A percentile compares a stretch with the other conserved stretches of the same genome.
Conservation (phyloP, 2,329 filamentous ascomycete genomes). For the Cytospora piceicola region DNA sequence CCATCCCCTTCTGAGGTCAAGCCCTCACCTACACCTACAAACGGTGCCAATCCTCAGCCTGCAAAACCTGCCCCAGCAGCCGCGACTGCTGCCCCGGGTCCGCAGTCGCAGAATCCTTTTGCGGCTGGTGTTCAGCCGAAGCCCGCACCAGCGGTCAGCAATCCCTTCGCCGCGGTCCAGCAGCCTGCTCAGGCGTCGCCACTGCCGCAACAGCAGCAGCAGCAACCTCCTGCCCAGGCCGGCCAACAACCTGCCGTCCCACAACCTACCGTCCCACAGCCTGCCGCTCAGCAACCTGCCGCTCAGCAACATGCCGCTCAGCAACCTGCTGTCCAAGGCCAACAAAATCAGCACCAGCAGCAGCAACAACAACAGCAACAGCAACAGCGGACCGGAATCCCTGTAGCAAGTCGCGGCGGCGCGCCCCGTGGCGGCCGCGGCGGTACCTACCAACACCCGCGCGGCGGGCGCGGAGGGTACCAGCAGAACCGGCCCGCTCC, state of each 20-base stretch:
- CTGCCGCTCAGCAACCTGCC: conserved; percentile 14
- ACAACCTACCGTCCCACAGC: not conserved
- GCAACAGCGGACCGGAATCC: conserved; percentile 34
- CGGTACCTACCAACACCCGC: conserved; percentile 36
- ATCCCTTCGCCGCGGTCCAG: conserved; percentile 28
- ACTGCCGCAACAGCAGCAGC: conserved; percentile 29
- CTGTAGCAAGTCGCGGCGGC: conserved; percentile 35
- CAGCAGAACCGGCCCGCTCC: conserved; percentile 46
- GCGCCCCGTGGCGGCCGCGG: conserved; percentile 35
- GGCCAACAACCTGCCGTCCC: conserved; percentile 7
- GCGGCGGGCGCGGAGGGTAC: conserved; percentile 38
- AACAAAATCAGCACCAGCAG: conserved; percentile 28
- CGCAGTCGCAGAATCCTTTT: conserved; percentile 29
- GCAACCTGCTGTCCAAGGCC: conserved; percentile 16
- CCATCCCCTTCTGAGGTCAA: conserved; percentile 11
- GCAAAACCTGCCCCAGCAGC: conserved; percentile 28
- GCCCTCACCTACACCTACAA: conserved; percentile 24
- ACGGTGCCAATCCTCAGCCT: conserved; percentile 21
- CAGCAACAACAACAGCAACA: conserved; percentile 32
- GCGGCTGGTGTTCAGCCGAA: conserved; percentile 16
- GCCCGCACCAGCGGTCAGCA: conserved; percentile 1
- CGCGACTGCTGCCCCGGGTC: conserved; percentile 22
- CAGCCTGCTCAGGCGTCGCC: conserved; percentile 31
- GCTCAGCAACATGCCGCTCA: conserved; percentile 6
- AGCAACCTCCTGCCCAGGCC: conserved; percentile 16